phyloP scores from a whole-genome alignment of 2,329 filamentous ascomycete genomes.

The Alternaria sp. region DNA sequence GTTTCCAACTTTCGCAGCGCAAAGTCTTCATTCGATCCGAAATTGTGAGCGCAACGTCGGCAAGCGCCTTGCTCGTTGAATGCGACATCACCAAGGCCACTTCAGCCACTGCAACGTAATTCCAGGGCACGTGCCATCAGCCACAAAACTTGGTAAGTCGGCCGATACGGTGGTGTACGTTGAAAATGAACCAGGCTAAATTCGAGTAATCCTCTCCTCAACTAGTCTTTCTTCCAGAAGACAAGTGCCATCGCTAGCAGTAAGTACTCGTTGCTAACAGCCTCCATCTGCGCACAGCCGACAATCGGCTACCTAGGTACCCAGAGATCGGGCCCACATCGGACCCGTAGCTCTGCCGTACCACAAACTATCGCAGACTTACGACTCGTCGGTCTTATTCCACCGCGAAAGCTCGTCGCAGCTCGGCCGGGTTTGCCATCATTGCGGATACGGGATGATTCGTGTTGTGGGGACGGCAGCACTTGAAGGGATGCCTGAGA shows the following conservation, averaged over 20 bases:
- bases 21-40: neutral
- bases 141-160: neutral
- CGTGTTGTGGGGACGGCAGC: neutral
- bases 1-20: neutral
- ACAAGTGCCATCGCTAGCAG: neutral
- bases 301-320: neutral
- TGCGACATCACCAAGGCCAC: neutral
- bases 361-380: neutral
- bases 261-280: neutral
- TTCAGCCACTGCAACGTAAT: neutral
- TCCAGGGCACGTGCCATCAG: neutral
- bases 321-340: neutral
- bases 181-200: neutral
- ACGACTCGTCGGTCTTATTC: neutral
- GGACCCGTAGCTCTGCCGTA: neutral
- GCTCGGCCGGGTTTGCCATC: neutral
- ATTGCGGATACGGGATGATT: neutral
- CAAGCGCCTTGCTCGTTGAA: neutral
- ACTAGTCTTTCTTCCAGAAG: neutral
- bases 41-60: neutral
- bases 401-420: neutral
- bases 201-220: neutral
- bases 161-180: neutral
- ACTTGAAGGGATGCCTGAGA: neutral
- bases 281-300: neutral